Percentiles rank a stretch among this genome's conserved stretches.
Conservation (phyloP, 768 basidiomycete species). For the Rossbeevera mucosa region DNA sequence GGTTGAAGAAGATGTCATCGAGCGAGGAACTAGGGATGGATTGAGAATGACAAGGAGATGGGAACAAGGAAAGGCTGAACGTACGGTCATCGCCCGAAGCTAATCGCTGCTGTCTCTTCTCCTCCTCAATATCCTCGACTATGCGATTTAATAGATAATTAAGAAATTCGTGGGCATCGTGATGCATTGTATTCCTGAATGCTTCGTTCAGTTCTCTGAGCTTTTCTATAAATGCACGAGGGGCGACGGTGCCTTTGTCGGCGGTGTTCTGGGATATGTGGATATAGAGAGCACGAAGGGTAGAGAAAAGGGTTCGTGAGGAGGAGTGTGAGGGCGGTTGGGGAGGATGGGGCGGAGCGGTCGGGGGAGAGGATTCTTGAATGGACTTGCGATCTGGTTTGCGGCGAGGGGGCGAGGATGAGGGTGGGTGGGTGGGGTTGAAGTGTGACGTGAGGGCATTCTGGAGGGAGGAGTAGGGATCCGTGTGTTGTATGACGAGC, state of each 20-base stretch:
- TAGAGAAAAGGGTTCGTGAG: slow-evolving; percentile 81
- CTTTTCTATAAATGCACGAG: slow-evolving; percentile 89
- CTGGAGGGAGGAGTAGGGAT: slow-evolving; percentile 41
- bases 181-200: slow-evolving; percentile 89
- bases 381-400: slow-evolving; percentile 54
- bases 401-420: slow-evolving; percentile 41
- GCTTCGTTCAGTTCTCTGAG: slow-evolving; percentile 89
- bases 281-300: slow-evolving; percentile 87
- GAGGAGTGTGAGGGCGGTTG: slow-evolving; percentile 48
- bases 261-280: slow-evolving; percentile 75
- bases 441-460: slow-evolving; percentile 27
- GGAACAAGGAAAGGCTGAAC: slow-evolving; percentile 28
- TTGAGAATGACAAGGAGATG: slow-evolving; percentile 5
- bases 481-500: slow-evolving; percentile 70
- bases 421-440: slow-evolving; percentile 16
- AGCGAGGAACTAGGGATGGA: slow-evolving; percentile 49
- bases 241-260: slow-evolving; percentile 82
- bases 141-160: slow-evolving; percentile 92
- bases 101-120: slow-evolving; percentile 45
- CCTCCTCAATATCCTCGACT: slow-evolving; percentile 86
- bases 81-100: slow-evolving; percentile 61
- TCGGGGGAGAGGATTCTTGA: slow-evolving; percentile 31
- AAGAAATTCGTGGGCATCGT: slow-evolving; percentile 98
- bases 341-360: slow-evolving; percentile 28
- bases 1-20: slow-evolving; percentile 52